Percentiles rank a stretch among this genome's conserved stretches.
Evolutionary conservation across 495 filamentous ascomycete genomes (phyloP).

Genomic region (Tuber microsphaerosporum): DNA sequence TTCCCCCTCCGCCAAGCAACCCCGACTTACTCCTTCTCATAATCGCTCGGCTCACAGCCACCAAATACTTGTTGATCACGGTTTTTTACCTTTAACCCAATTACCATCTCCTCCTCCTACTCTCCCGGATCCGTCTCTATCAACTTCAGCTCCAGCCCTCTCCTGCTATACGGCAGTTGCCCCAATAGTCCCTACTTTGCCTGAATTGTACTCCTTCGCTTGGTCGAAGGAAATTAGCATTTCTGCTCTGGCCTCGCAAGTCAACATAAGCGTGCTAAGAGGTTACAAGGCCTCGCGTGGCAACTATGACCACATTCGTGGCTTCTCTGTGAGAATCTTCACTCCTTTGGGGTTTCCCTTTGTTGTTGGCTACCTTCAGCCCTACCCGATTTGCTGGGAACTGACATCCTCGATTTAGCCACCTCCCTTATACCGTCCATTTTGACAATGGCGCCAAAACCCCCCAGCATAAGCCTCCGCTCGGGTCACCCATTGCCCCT

Average conservation of each 20-base stretch:
- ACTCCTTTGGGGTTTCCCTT: constrained; percentile 1
- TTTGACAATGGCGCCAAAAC: constrained; percentile 50
- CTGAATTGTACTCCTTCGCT: constrained; percentile 7
- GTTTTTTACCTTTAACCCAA: background rate
- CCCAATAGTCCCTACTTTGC: background rate
- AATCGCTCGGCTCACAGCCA: background rate
- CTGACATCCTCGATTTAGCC: constrained; percentile 49
- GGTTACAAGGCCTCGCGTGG: constrained; percentile 15
- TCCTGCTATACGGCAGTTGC: background rate
- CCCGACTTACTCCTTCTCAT: background rate
- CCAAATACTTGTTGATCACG: background rate
- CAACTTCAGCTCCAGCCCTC: background rate
- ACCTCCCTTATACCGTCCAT: constrained; percentile 82
- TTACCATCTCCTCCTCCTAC: background rate
- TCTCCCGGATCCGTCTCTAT: background rate
- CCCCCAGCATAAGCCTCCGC: constrained; percentile 39
- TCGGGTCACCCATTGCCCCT: constrained; percentile 27
- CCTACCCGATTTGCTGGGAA: constrained; percentile 20
- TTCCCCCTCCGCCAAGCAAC: constrained; percentile 5
- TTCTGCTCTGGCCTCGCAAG: constrained; percentile 18
- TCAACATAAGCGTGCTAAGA: constrained; percentile 18
- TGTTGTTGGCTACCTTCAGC: constrained; percentile 12
- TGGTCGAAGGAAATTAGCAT: background rate
- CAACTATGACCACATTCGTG: constrained; percentile 72
- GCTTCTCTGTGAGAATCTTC: constrained; percentile 64